These are phyloP conservation scores for Macrolepiota fuliginosa DNA, from an alignment of 768 basidiomycete genomes.

Conservation along the genomic window DNA sequence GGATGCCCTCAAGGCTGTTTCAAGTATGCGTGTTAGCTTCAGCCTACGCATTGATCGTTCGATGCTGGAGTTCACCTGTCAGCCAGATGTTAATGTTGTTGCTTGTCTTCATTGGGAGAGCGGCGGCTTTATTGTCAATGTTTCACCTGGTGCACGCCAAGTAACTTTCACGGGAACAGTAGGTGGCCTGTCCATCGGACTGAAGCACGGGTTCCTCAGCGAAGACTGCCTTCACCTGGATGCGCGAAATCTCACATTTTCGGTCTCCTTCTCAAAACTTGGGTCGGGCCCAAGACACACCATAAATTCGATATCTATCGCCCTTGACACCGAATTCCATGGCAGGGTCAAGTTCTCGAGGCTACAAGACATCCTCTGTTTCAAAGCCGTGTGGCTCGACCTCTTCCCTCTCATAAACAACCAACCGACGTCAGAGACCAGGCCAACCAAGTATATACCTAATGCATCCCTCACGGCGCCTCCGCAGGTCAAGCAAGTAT, in stretches of 20 bases:
- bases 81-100: conserved; percentile 90
- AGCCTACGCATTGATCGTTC: conserved; percentile 93
- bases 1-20: conserved; percentile 23
- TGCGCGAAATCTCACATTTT: conserved; percentile 80
- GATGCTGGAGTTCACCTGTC: conserved; percentile 80
- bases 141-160: conserved; percentile 71
- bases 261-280: conserved; percentile 62
- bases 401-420: conserved; percentile 74
- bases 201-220: conserved; percentile 84
- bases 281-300: conserved; percentile 32
- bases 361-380: conserved; percentile 88
- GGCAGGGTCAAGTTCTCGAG: conserved; percentile 81
- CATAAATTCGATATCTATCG: conserved; percentile 62
- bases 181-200: conserved; percentile 74
- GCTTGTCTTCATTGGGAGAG: conserved; percentile 91
- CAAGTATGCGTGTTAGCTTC: conserved; percentile 72
- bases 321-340: conserved; percentile 83
- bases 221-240: conserved; percentile 80
- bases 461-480: conserved; percentile 16
- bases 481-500: conserved; percentile 31
- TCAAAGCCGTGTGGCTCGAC: conserved; percentile 95
- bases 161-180: conserved; percentile 77
- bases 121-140: conserved; percentile 83
- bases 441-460: conserved; percentile 21
- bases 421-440: conserved; percentile 20